A percentile compares a stretch with the other conserved stretches of the same genome.
Evolutionary conservation across 2,329 filamentous ascomycete species (phyloP).

Genomic region (Camillea tinctor): DNA sequence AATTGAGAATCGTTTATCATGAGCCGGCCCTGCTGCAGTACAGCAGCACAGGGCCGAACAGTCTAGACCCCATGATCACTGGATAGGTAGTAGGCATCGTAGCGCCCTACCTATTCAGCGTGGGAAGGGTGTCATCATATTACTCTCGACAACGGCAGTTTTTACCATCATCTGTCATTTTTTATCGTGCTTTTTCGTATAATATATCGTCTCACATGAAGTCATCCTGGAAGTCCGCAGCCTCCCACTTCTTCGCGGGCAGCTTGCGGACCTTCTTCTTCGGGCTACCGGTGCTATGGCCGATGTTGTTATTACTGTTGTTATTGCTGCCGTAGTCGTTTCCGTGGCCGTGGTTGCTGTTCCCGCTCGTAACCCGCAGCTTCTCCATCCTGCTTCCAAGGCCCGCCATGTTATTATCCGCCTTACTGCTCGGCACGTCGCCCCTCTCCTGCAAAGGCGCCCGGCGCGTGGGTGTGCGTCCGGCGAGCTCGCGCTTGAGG

Average conservation of each 20-base stretch:
- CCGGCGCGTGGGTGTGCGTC: conserved; percentile 62
- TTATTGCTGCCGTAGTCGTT: conserved; percentile 15
- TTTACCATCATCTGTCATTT: neutral
- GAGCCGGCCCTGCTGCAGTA: neutral
- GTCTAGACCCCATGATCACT: neutral
- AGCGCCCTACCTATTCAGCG: neutral
- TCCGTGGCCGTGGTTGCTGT: too few species aligned
- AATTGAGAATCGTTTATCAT: neutral
- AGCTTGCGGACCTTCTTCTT: conserved; percentile 53
- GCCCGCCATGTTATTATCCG: conserved; percentile 33
- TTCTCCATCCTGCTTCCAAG: conserved; percentile 50
- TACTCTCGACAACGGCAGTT: neutral
- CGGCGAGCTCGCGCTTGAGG: conserved; percentile 63
- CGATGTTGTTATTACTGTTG: too few species aligned
- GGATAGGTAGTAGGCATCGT: neutral
- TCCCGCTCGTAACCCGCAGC: conserved; percentile 42
- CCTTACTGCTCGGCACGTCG: conserved; percentile 34
- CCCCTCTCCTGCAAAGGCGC: conserved; percentile 55
- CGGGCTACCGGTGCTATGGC: conserved; percentile 41
- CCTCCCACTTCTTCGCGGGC: conserved; percentile 48
- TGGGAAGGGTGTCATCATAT: neutral
- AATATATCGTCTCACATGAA: conserved; percentile 29
- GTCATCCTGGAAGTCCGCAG: conserved; percentile 38
- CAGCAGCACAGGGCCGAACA: too few species aligned
- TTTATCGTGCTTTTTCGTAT: too few species aligned